phyloP scores from a whole-genome alignment of 2,329 filamentous ascomycete genomes.

The Phaeosphaeriaceae sp. region DNA sequence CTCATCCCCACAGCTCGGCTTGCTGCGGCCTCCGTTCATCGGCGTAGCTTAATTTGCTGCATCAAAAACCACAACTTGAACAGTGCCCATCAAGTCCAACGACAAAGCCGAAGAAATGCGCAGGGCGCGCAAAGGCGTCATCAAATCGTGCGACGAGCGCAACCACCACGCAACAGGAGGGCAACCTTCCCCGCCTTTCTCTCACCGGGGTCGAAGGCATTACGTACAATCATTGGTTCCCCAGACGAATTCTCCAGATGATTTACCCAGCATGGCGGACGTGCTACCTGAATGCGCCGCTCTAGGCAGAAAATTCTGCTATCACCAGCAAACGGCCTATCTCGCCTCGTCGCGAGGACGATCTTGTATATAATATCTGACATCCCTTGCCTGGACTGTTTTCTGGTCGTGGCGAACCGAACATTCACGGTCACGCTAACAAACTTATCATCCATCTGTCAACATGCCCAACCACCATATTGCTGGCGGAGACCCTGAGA shows the following conservation, averaged over 20 bases:
- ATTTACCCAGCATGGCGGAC: neutral
- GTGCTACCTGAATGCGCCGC: neutral
- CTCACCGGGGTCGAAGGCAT: slow-evolving; percentile 4
- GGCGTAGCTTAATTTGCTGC: slow-evolving; percentile 5
- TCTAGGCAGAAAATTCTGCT: slow-evolving; percentile 21
- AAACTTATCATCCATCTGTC: neutral
- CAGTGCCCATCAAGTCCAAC: slow-evolving; percentile 12
- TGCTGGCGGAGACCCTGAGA: slow-evolving; percentile 29
- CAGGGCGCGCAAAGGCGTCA: neutral
- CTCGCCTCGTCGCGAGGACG: slow-evolving; percentile 3
- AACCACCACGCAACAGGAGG: slow-evolving; percentile 10
- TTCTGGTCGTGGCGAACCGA: slow-evolving; percentile 3
- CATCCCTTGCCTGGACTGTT: neutral
- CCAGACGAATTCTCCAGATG: slow-evolving; percentile 17
- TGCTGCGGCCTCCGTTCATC: slow-evolving; percentile 22
- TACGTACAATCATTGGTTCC: slow-evolving; percentile 37
- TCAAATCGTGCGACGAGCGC: slow-evolving; percentile 4
- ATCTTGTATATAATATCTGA: slow-evolving; percentile 15
- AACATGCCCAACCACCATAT: slow-evolving; percentile 35
- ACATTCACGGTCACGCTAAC: slow-evolving; percentile 3
- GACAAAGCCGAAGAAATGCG: slow-evolving; percentile 24
- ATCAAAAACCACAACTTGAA: slow-evolving; percentile 11
- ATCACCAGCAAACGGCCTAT: slow-evolving; percentile 5
- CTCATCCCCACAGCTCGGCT: slow-evolving; percentile 25
- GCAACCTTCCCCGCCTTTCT: slow-evolving; percentile 20